Percentiles rank a stretch among this genome's conserved stretches.
Evolutionary conservation across 805 yeast species (phyloP).

Genomic region (Saturnispora diversa): DNA sequence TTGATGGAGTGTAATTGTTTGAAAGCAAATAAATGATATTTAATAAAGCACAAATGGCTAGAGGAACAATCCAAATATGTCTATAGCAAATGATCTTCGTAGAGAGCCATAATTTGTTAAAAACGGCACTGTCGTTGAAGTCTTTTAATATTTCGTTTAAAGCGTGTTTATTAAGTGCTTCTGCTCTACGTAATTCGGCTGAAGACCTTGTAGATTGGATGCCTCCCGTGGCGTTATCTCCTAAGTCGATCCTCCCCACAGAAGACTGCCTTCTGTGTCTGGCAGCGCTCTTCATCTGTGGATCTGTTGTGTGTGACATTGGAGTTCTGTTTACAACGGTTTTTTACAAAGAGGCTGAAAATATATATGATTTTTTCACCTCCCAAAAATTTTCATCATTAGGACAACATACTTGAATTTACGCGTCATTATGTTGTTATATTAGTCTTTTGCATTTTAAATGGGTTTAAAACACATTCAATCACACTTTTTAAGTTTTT

Average conservation of each 20-base stretch:
- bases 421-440: too few relatives aligned
- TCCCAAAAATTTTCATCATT: too few relatives aligned
- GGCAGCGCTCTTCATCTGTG: neutral
- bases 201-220: conserved; percentile 58
- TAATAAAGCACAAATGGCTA: conserved; percentile 37
- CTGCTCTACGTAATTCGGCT: conserved; percentile 35
- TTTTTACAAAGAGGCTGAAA: too few relatives aligned
- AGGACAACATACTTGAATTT: too few relatives aligned
- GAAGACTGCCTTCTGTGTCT: conserved; percentile 39
- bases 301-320: too few relatives aligned
- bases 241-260: conserved; percentile 66
- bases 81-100: conserved; percentile 50
- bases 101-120: conserved; percentile 48
- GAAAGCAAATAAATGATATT: conserved; percentile 43
- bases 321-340: too few relatives aligned
- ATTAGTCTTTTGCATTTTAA: too few relatives aligned
- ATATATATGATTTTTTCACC: too few relatives aligned
- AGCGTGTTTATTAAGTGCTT: conserved; percentile 25
- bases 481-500: too few relatives aligned
- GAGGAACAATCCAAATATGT: conserved; percentile 68
- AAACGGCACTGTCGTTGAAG: conserved; percentile 43
- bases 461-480: too few relatives aligned
- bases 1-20: conserved; percentile 48
- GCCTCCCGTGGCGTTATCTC: conserved; percentile 62
- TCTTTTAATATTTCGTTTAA: conserved; percentile 22